These are phyloP conservation scores for Ormosia emarginata DNA, from an alignment of 306 rosid species.

Conservation along the genomic window DNA sequence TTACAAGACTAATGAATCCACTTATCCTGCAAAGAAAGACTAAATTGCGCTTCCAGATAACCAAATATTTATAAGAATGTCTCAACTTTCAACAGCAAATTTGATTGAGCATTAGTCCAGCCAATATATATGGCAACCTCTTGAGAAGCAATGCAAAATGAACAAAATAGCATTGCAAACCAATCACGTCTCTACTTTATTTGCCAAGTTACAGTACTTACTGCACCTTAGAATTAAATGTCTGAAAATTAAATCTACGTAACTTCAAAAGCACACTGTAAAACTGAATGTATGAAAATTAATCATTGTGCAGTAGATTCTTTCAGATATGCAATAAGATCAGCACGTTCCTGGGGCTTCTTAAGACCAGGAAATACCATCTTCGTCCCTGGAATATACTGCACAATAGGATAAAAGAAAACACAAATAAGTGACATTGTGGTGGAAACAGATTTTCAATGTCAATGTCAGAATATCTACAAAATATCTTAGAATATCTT, in stretches of 20 bases:
- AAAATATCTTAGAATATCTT: not conserved
- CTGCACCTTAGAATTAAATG: slow-evolving; percentile 36
- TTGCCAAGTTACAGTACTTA: slow-evolving; percentile 36
- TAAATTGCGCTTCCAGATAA: not conserved
- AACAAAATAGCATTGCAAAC: slow-evolving; percentile 51
- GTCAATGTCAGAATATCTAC: no score
- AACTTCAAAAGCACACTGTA: slow-evolving; percentile 24
- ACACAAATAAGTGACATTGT: not conserved
- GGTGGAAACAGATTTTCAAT: not conserved
- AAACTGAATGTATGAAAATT: slow-evolving; percentile 1
- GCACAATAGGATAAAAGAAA: slow-evolving; percentile 20
- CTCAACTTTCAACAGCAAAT: slow-evolving; percentile 20
- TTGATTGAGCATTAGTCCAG: slow-evolving; percentile 9
- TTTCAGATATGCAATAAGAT: slow-evolving; percentile 87
- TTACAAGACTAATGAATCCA: not conserved
- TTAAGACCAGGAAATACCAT: slow-evolving; percentile 96
- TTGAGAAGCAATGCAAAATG: slow-evolving; percentile 33
- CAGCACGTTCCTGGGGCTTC: slow-evolving; percentile 93
- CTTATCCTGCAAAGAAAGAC: not conserved
- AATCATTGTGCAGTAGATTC: slow-evolving; percentile 54
- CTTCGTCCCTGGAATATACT: slow-evolving; percentile 95
- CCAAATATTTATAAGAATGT: slow-evolving; percentile 4
- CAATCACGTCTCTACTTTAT: slow-evolving; percentile 49
- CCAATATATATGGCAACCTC: slow-evolving; percentile 36
- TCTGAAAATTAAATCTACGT: slow-evolving; percentile 25